Evolutionary conservation across 1,139 yeast genomes (phyloP), one percentile per base, ranked within the genome.

Genomic region (Suhomyces bribrorum): DNA sequence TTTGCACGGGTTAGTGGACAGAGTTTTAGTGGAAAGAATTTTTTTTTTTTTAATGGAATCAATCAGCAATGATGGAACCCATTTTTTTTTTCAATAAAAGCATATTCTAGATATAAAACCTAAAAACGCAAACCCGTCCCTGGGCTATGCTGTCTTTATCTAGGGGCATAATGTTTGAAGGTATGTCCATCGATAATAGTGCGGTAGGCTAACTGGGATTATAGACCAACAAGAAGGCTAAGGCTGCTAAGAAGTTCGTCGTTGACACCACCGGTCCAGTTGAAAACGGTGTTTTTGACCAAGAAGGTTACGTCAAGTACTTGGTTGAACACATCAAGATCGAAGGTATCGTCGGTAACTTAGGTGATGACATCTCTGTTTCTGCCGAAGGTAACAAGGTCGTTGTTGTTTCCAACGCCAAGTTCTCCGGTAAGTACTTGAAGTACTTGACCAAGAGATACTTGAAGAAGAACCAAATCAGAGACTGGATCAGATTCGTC

Each of bases 401-500:
- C 66, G 83, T 92, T 62, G 85, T 89, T 74, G 89, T 85, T 57
- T 79, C 97, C 57, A 81, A 85, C 77, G 76, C 95, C 75, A 85
- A 88, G 79, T 92, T 94, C 92, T 89, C 97, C 60, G 99, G 99
- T 79, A 92, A 94, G 81, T 92, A 92, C 95, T 86, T 89, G 75
- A 92, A 92, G 82, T 92, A 90, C 92, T 81, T 92, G 73, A 87
- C 97, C 68, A 92, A 92, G 89, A 90, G 95, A 83, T 92, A 88
- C 94, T 87, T 92, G 77, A 92, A 92, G 96, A 92, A 92, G 88
- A 88, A 89, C 94, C 95, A 87, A 78, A 86, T 90, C 80, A 86
- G 94, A 81, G 98, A 92, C 81, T 92, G 98, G 98, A 89, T 94
- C 77, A 94, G 98, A 84, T 92, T 94, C 67, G 96, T 92, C 60